Percentiles rank a stretch among this genome's conserved stretches.
Conservation (phyloP, 2,329 filamentous ascomycete species). For the Coleophoma cylindrospora region DNA sequence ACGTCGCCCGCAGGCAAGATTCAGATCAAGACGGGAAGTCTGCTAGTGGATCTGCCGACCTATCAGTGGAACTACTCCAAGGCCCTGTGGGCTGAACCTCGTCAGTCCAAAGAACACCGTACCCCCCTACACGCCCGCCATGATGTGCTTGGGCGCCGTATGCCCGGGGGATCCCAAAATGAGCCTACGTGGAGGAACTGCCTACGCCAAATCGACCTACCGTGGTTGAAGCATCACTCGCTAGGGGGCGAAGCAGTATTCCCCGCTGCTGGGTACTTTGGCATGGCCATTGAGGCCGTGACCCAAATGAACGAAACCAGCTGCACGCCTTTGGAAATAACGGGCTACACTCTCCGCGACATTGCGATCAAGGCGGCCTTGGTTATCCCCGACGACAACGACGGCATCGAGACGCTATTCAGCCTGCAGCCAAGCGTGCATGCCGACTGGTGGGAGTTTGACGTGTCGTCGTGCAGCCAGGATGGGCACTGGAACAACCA, state of each 20-base stretch:
- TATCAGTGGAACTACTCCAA: background rate
- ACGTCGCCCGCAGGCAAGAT: no score
- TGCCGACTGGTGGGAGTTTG: no score
- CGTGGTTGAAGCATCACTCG: constrained; percentile 33
- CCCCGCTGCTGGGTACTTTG: constrained; percentile 43
- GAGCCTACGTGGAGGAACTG: constrained; percentile 5
- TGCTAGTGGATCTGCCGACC: background rate
- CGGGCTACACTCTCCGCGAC: background rate
- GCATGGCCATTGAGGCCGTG: constrained; percentile 42
- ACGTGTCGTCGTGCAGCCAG: no score
- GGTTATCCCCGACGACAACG: constrained; percentile 2
- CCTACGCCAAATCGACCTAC: constrained; percentile 29
- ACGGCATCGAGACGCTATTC: constrained; percentile 20
- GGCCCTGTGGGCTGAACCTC: background rate
- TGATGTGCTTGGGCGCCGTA: constrained; percentile 28
- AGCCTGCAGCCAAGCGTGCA: constrained; percentile 3
- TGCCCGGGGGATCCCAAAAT: constrained; percentile 15
- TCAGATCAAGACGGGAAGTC: background rate
- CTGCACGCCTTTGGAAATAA: no score
- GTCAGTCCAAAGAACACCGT: background rate
- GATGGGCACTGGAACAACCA: no score
- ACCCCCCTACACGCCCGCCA: constrained; percentile 19
- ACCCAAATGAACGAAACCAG: constrained; percentile 10
- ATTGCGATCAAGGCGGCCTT: constrained; percentile 4
- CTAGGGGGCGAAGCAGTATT: constrained; percentile 45